phyloP scores from a whole-genome alignment of 768 basidiomycete genomes.

The Pluteus cervinus region DNA sequence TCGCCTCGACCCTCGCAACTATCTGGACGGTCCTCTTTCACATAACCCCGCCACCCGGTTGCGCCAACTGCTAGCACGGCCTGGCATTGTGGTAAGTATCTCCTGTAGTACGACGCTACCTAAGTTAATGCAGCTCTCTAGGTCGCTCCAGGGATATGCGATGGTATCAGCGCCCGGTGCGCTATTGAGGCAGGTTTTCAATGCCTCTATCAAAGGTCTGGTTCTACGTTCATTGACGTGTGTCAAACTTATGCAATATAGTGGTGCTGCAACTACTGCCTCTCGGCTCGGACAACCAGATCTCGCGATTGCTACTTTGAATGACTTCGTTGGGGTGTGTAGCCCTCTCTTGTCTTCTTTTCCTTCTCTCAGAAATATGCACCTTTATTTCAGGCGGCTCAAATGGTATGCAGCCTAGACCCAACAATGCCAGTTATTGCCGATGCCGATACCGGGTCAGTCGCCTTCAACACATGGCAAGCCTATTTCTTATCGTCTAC shows the following conservation, averaged over 20 bases:
- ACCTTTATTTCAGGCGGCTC: slow-evolving; percentile 38
- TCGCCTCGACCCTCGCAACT: slow-evolving; percentile 65
- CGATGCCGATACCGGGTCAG: slow-evolving; percentile 74
- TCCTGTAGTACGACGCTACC: too few relatives aligned
- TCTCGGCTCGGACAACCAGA: slow-evolving; percentile 77
- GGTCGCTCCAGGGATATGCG: slow-evolving; percentile 77
- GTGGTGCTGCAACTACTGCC: slow-evolving; percentile 76
- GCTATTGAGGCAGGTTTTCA: slow-evolving; percentile 76
- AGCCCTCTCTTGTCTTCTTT: neutral
- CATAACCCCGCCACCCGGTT: slow-evolving; percentile 65
- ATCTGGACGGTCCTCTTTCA: slow-evolving; percentile 62
- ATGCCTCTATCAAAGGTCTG: slow-evolving; percentile 70
- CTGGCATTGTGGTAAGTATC: slow-evolving; percentile 64
- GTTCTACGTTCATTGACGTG: neutral
- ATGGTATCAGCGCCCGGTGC: slow-evolving; percentile 75
- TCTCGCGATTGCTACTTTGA: slow-evolving; percentile 70
- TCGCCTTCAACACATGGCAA: neutral
- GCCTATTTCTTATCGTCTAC: neutral
- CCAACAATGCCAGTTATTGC: slow-evolving; percentile 69
- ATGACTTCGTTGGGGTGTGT: slow-evolving; percentile 62
- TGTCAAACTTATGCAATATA: slow-evolving; percentile 13
- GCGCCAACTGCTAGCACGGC: slow-evolving; percentile 62
- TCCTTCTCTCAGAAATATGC: slow-evolving; percentile 3
- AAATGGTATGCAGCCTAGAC: slow-evolving; percentile 63
- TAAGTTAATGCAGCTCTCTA: too few relatives aligned